Evolutionary conservation across 2,329 filamentous ascomycete genomes (phyloP), one percentile per base, ranked within the genome.

Genomic region (Nemania sp.): DNA sequence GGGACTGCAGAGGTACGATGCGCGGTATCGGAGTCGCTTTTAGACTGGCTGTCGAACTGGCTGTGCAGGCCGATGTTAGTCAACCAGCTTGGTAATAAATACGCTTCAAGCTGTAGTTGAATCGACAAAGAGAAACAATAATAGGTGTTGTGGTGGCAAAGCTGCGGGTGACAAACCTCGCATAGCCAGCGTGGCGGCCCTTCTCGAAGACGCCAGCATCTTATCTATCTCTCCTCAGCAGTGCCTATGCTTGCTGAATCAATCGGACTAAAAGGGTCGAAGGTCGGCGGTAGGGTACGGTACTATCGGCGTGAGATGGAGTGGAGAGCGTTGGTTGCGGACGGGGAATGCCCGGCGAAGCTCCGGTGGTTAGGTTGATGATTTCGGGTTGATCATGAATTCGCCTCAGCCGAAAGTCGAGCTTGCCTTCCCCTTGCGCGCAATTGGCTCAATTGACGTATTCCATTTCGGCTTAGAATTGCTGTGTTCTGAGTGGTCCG

Each of bases 11-110:
- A 72, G 85, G 83, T 61, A 86, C 82, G 56, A 86, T 70, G 66
- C 89, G 74, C 54, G 84, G 77, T 49, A 81, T 74, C 61, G 89
- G 88, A 75, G 84, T 88, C 73, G 78, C n/a, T n/a, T n/a, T n/a
- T n/a, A n/a, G n/a, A n/a, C n/a, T n/a, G n/a, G n/a, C n/a, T n/a
- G n/a, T n/a, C n/a, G n/a, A n/a, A n/a, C n/a, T n/a, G n/a, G n/a
- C 88, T 91, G 68, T 65, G 56, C 49, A 51, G n/a, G n/a, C n/a
- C 51, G 43, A 44, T 49, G 54, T 39, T 30, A 33, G 31, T 47
- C 42, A 26, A 45, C 41, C 43, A 23, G 56, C n/a, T n/a, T n/a
- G n/a, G n/a, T n/a, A n/a, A n/a, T n/a, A n/a, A n/a, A n/a, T n/a
- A n/a, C n/a, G n/a, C n/a, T n/a, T n/a, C n/a, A n/a, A n/a, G n/a